Conservation (phyloP, 192 early-diverging fungal species). For the Glomus cerebriforme region DNA sequence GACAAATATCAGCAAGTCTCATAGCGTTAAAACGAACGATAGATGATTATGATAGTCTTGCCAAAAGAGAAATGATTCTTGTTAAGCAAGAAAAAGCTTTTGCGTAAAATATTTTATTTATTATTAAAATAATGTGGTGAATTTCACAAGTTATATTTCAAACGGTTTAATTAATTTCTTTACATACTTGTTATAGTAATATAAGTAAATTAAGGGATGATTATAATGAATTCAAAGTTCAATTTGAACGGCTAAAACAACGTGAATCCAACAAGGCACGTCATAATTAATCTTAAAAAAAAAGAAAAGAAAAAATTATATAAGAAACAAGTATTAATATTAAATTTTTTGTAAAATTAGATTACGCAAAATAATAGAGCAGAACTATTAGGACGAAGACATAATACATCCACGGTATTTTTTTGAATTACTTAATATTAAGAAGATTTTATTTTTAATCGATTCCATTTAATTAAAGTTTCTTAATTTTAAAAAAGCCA, state of each 20-base stretch:
- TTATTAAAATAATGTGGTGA: not conserved
- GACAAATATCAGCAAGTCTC: conserved; percentile 55
- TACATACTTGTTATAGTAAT: conserved; percentile 40
- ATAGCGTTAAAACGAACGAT: conserved; percentile 56
- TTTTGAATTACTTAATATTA: not conserved
- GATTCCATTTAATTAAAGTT: conserved; percentile 11
- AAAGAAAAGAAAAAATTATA: no score
- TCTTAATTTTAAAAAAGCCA: conserved; percentile 29
- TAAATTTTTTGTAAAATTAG: conserved; percentile 7
- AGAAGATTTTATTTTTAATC: not conserved
- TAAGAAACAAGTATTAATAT: not conserved
- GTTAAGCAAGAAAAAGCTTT: conserved; percentile 57
- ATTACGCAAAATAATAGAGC: conserved; percentile 44
- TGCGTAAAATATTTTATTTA: conserved; percentile 41
- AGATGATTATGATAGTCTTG: conserved; percentile 59
- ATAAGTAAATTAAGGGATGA: conserved; percentile 56
- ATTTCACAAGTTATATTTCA: not conserved
- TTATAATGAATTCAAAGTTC: conserved; percentile 46
- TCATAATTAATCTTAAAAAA: no score
- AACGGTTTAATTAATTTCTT: not conserved
- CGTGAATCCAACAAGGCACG: conserved; percentile 42
- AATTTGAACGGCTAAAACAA: conserved; percentile 50
- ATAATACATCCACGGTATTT: conserved; percentile 33
- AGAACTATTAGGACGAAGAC: conserved; percentile 50
- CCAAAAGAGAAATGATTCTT: conserved; percentile 58